Evolutionary conservation across 352 stramenopile species (phyloP), one percentile per base, ranked within the genome.

Genomic region (Phytophthora pisi): DNA sequence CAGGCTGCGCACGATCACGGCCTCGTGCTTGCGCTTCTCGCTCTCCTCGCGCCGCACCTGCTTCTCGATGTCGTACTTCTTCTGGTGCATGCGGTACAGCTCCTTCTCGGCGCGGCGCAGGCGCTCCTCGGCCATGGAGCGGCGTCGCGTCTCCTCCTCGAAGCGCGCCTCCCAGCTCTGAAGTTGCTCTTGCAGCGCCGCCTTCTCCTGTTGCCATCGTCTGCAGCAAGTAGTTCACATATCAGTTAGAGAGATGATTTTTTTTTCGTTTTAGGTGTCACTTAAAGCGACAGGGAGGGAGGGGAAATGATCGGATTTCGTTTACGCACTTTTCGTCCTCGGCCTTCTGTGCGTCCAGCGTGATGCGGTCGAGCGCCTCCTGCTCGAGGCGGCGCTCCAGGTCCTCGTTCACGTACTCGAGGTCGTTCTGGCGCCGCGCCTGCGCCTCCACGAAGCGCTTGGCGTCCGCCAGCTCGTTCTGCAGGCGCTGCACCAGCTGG

Each of bases 41-140:
- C 64, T 93, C 78, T 95, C 88, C 53, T 95, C 88, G 47, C 88
- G 85, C 3, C 88, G 82, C 47, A 93, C 84, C 45, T 85, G 64
- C 70, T 91, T 89, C 61, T 95, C 88, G 60, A 95, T 95, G 71
- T 95, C 85, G 76, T 93, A 95, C 71, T 95, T 95, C 72, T 93
- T 93, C 74, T 95, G 88, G 75, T 94, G 88, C 88, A 96, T 96
- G 30, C 88, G 88, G 66, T 96, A 96, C 10, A 96, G 73, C 66
- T 96, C 88, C 70, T 94, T 94, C 68, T 96, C 88, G 26, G 88
- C 81, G 10, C 88, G 79, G 40, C 88, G 88, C 2, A 96, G 74
- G 9, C 88, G 83, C 60, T 96, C 88, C 64, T 96, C 88, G 6
- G 89, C 71, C 66, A 90, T 83, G 9, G 82, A 78, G 16, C 86